Base-by-base conservation (phyloP, 139 green algal genomes). In the Chlamydomonas eustigma region DNA sequence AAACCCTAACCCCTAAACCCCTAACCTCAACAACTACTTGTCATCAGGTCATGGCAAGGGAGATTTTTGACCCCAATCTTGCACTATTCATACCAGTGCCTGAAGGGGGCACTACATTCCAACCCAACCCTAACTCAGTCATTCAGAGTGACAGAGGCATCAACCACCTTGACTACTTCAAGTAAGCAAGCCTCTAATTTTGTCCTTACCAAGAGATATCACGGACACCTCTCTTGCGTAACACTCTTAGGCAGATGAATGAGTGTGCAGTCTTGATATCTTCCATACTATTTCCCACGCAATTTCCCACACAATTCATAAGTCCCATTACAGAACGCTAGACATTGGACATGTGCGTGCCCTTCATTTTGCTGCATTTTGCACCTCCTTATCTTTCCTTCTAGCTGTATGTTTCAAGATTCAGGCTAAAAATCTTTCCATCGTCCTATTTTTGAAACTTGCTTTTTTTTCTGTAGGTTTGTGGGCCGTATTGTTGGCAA, bases 141-240 rank as follows among this genome's bases (percentile, higher is more conserved):
- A 83, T 97, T 4, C 91, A 99, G 86, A 91, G 87, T 73, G 93
- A 97, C 82, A 82, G 88, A 3, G 92, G 92, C 67, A 91, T 92
- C 71, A 89, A 92, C 68, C 95, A 99, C 88, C 86, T 99, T 6
- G 90, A 94, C 80, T 98, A 96, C 88, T 99, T 99, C 89, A 92
- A 88, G 65, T 93, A 91, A 63, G 82, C 85, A 12, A 85, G 44
- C 44, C 18, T n/a, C n/a, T n/a, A n/a, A n/a, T n/a, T n/a, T n/a
- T n/a, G n/a, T n/a, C n/a, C n/a, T n/a, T n/a, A n/a, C n/a, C n/a
- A n/a, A n/a, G n/a, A n/a, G n/a, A n/a, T n/a, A n/a, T n/a, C n/a
- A n/a, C n/a, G n/a, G n/a, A n/a, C n/a, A n/a, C n/a, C n/a, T n/a
- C n/a, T n/a, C n/a, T n/a, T n/a, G n/a, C n/a, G n/a, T n/a, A n/a